Percentiles rank a stretch among this genome's conserved stretches.
Evolutionary conservation across 495 filamentous ascomycete genomes (phyloP).

Genomic region (Rostrohypoxylon terebratum): DNA sequence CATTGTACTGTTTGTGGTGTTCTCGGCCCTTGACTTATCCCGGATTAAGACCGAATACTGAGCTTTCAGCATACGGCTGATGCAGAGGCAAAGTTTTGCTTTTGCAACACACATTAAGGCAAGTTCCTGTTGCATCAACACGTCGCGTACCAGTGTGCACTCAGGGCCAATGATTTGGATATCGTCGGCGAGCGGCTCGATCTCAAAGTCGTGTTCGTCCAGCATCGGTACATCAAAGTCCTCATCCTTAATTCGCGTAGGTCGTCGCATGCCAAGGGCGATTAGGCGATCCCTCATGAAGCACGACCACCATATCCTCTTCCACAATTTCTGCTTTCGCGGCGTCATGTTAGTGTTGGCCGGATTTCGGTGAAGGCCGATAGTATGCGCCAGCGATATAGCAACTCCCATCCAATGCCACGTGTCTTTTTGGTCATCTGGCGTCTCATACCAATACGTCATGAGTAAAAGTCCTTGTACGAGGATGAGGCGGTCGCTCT

Average conservation of each 20-base stretch:
- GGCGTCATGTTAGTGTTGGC: conserved; percentile 75
- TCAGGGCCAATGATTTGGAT: conserved; percentile 72
- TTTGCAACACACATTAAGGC: conserved; percentile 92
- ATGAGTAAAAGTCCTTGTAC: conserved; percentile 86
- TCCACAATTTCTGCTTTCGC: conserved; percentile 81
- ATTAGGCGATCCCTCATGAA: conserved; percentile 91
- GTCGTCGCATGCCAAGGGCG: conserved; percentile 88
- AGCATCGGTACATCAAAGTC: conserved; percentile 93
- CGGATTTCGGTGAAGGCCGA: conserved; percentile 85
- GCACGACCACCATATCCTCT: conserved; percentile 94
- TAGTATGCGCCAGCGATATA: conserved; percentile 83
- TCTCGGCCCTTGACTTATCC: conserved; percentile 74
- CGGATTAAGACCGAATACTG: conserved; percentile 92
- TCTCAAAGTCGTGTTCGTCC: conserved; percentile 83
- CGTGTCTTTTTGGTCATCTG: conserved; percentile 89
- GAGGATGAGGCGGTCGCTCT: conserved; percentile 82
- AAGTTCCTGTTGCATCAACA: conserved; percentile 74
- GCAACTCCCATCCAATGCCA: conserved; percentile 95
- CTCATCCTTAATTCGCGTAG: conserved; percentile 87
- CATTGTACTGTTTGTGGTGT: conserved; percentile 82
- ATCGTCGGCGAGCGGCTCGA: conserved; percentile 71
- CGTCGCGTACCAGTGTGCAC: conserved; percentile 73
- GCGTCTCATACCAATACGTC: conserved; percentile 93
- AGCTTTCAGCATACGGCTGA: conserved; percentile 83
- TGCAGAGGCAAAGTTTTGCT: conserved; percentile 85